Conservation (phyloP, 306 rosid genomes). For the Psophocarpus tetragonolobus region DNA sequence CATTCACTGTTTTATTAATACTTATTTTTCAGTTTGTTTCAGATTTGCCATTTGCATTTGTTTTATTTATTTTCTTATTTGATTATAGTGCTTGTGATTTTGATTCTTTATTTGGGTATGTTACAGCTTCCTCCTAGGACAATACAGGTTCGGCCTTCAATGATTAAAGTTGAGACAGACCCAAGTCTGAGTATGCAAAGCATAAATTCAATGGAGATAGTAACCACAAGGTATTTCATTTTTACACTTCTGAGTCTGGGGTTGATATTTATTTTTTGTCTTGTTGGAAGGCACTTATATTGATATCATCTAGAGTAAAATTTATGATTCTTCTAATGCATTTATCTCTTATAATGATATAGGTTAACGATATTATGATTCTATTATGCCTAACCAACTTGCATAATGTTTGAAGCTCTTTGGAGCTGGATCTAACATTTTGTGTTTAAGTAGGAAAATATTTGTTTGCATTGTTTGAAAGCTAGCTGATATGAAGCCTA, state of each 20-base stretch:
- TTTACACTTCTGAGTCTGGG: background rate
- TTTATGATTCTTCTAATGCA: conserved; percentile 8
- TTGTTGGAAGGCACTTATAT: background rate
- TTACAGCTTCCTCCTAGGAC: conserved; percentile 71
- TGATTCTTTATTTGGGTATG: conserved; percentile 3
- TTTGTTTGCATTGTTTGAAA: conserved; percentile 23
- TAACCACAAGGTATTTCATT: conserved; percentile 64
- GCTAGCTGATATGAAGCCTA: conserved; percentile 25
- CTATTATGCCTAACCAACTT: background rate
- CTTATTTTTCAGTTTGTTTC: background rate
- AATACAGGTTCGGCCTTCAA: conserved; percentile 65
- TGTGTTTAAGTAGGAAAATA: background rate
- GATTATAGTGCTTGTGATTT: background rate
- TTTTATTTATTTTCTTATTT: background rate
- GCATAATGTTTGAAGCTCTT: background rate
- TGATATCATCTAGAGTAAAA: background rate
- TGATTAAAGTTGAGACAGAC: conserved; percentile 69
- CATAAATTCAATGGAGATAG: conserved; percentile 66
- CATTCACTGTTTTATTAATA: background rate
- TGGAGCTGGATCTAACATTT: background rate
- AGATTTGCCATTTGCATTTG: background rate
- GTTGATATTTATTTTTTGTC: background rate
- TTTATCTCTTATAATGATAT: background rate
- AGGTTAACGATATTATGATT: conserved; percentile 10
- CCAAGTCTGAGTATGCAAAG: conserved; percentile 25